Evolutionary conservation across 495 filamentous ascomycete genomes (phyloP).

Genomic region (Podospora australis): DNA sequence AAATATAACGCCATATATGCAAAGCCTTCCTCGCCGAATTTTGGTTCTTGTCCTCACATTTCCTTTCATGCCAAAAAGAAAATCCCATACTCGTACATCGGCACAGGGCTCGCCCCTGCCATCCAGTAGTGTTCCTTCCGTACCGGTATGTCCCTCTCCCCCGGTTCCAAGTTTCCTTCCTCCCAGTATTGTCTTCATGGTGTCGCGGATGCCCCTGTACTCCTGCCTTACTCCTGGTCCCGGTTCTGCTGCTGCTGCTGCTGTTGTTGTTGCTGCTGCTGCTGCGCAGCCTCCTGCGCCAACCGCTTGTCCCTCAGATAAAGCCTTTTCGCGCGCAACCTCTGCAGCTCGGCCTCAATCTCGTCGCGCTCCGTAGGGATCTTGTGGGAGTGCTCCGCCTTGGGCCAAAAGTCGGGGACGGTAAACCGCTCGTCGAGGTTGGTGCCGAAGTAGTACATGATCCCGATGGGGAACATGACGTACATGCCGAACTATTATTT

Average conservation of each 20-base stretch:
- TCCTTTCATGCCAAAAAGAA: too few species aligned
- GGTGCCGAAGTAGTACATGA: conserved; percentile 99
- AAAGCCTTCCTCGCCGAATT: too few species aligned
- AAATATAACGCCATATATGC: too few species aligned
- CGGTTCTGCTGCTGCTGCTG: conserved; percentile 18
- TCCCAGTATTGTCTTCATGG: too few species aligned
- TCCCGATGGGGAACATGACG: conserved; percentile 94
- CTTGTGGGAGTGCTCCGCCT: conserved; percentile 72
- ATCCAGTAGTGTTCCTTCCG: conserved; percentile 1
- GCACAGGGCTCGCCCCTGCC: too few species aligned
- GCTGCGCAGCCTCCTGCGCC: conserved; percentile 40
- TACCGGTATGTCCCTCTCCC: not conserved
- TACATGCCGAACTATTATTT: conserved; percentile 82
- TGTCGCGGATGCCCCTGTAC: too few species aligned
- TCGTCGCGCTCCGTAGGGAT: conserved; percentile 88
- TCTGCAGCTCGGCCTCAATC: conserved; percentile 67
- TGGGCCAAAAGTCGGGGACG: conserved; percentile 92
- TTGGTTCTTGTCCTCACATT: too few species aligned
- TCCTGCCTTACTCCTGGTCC: conserved; percentile 21
- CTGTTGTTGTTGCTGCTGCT: conserved; percentile 17
- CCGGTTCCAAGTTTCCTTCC: not conserved
- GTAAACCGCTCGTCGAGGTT: conserved; percentile 90
- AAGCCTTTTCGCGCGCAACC: conserved; percentile 57
- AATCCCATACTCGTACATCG: too few species aligned
- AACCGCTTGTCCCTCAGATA: conserved; percentile 55